Evolutionary conservation across 768 basidiomycete genomes (phyloP), one percentile per base, ranked within the genome.

Genomic region (Calocera cornea): DNA sequence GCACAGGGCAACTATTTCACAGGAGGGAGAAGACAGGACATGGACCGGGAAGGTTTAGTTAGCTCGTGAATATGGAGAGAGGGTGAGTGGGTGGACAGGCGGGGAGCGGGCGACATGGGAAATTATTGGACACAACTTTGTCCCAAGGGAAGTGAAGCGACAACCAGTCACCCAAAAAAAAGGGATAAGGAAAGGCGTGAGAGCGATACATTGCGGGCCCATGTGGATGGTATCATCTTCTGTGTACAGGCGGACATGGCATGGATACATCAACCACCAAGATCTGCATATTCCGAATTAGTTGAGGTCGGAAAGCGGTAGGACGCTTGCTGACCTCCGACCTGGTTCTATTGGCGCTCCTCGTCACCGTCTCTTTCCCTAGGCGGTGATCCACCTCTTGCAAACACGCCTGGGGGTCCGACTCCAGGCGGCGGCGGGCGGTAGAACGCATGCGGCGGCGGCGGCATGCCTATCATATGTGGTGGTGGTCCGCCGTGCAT

Each of bases 1-100:
- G 54, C 54, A 60, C 27, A 60, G 14, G 14, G 54, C 54, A 60
- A 60, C 54, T 60, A 60, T 60, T 60, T 60, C 54, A 60, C 54
- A 60, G 54, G 54, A 19, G 54, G 54, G 19, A 47, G 7, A 19
- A 19, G 19, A 47, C 44, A 8, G 19, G 24, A 47, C 44, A 47
- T 24, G 31, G 54, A 33, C 22, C 14, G 16, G 31, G 22, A 27
- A 60, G 54, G 31, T 27, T n/a, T 22, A 33, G 11, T 2, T 60
- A 33, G 31, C 54, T n/a, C n/a, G 54, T 60, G 54, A 60, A 60
- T 60, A 22, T 27, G 54, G 54, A 19, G 54, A 50, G 14, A 33
- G 11, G 24, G 19, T 60, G 27, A 22, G 7, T n/a, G n/a, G 27
- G 27, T 33, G 54, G 54, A 16, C 27, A 47, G 44, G n/a, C n/a